Evolutionary conservation across 2,329 filamentous ascomycete genomes (phyloP).

Genomic region (Venturia oleaginea): DNA sequence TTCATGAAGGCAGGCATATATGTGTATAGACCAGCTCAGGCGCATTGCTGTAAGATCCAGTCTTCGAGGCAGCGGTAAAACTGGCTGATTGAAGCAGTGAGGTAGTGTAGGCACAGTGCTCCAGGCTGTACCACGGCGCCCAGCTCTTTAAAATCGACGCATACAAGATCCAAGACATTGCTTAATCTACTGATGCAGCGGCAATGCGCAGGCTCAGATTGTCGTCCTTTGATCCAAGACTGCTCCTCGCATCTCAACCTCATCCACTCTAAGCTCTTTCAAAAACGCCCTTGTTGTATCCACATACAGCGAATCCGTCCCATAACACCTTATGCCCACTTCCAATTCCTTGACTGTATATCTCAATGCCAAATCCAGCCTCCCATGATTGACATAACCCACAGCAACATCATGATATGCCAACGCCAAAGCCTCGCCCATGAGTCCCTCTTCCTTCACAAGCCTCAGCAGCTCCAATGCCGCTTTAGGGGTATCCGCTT

Average conservation of each 20-base stretch:
- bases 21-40: too few species aligned
- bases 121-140: background rate
- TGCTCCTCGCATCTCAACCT: background rate
- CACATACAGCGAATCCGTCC: conserved; percentile 15
- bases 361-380: conserved; percentile 16
- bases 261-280: background rate
- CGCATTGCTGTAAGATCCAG: too few species aligned
- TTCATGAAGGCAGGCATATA: too few species aligned
- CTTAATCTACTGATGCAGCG: background rate
- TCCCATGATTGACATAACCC: conserved; percentile 18
- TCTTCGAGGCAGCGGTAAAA: too few species aligned
- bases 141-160: background rate
- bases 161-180: background rate
- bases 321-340: conserved; percentile 16
- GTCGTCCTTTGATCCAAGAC: background rate
- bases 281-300: conserved; percentile 12
- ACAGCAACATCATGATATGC: conserved; percentile 19
- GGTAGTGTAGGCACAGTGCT: background rate
- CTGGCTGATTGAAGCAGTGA: too few species aligned
- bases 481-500: conserved; percentile 15
- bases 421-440: conserved; percentile 19
- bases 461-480: conserved; percentile 17
- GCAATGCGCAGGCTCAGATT: background rate
- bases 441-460: conserved; percentile 18
- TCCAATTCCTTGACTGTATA: conserved; percentile 18